phyloP scores from a whole-genome alignment of 192 early-diverging fungal genomes.

The Podila verticillata region DNA sequence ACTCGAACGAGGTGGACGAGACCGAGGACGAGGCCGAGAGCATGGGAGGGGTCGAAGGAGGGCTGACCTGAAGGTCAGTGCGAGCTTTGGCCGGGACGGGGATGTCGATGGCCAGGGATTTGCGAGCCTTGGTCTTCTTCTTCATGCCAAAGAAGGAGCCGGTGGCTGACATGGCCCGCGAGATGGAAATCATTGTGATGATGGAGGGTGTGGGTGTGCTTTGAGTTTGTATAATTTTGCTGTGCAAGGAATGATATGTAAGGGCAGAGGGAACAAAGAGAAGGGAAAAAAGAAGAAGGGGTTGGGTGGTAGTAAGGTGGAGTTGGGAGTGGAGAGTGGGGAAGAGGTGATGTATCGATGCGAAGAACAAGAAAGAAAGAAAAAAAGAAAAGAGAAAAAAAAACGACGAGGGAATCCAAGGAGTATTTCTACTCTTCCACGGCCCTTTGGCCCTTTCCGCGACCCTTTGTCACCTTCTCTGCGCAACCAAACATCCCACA shows the following conservation, averaged over 20 bases:
- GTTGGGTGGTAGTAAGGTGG: background rate
- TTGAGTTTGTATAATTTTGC: background rate
- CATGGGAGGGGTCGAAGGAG: constrained; percentile 23
- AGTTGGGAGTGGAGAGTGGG: background rate
- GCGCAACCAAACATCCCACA: too few species aligned
- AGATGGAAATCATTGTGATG: constrained; percentile 1
- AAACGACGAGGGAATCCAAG: too few species aligned
- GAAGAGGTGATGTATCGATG: background rate
- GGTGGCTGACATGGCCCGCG: constrained; percentile 15
- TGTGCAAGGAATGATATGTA: background rate
- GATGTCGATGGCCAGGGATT: constrained; percentile 26
- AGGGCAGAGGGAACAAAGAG: background rate
- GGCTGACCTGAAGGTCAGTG: background rate
- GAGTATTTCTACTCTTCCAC: too few species aligned
- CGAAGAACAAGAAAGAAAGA: background rate
- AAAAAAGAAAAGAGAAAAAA: background rate
- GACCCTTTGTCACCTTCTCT: too few species aligned
- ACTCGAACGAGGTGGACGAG: constrained; percentile 21
- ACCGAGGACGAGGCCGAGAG: constrained; percentile 32
- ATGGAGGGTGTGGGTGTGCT: background rate
- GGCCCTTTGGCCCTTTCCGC: too few species aligned
- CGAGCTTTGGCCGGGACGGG: constrained; percentile 4
- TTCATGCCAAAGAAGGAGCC: constrained; percentile 12
- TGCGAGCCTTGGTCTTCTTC: constrained; percentile 23
- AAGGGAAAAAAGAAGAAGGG: background rate